phyloP scores from a whole-genome alignment of 306 rosid species.

The Dalbergia cultrata region DNA sequence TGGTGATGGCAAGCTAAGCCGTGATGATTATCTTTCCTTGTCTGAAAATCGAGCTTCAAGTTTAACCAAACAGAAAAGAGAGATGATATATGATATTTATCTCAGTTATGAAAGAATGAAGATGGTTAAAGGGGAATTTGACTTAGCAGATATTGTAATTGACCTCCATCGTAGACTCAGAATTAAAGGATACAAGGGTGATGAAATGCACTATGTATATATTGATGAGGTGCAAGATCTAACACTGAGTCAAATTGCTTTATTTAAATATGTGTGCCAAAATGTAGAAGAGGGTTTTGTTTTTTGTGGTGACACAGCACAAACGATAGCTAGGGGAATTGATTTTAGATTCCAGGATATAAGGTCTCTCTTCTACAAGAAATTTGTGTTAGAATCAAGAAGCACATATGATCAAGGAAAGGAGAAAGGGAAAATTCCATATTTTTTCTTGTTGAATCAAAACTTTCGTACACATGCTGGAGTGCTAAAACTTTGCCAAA shows the following conservation, averaged over 20 bases:
- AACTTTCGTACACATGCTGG: slow-evolving; percentile 86
- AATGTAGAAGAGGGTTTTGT: slow-evolving; percentile 90
- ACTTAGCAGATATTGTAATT: slow-evolving; percentile 75
- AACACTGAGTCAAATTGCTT: slow-evolving; percentile 79
- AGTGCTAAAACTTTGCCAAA: slow-evolving; percentile 73
- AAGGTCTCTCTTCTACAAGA: slow-evolving; percentile 65
- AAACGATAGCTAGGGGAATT: slow-evolving; percentile 84
- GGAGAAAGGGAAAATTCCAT: slow-evolving; percentile 59
- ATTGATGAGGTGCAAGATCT: slow-evolving; percentile 92
- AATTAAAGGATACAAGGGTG: slow-evolving; percentile 57
- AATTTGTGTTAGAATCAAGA: slow-evolving; percentile 60
- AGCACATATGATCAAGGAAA: slow-evolving; percentile 45
- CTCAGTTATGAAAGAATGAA: slow-evolving; percentile 74
- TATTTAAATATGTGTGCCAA: slow-evolving; percentile 72
- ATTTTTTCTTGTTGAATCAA: slow-evolving; percentile 60
- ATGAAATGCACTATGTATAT: slow-evolving; percentile 67
- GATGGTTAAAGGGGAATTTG: slow-evolving; percentile 71
- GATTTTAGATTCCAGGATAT: slow-evolving; percentile 85
- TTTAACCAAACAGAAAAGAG: slow-evolving; percentile 61
- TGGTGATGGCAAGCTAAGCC: slow-evolving; percentile 56
- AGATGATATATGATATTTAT: slow-evolving; percentile 61
- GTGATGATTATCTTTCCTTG: slow-evolving; percentile 59
- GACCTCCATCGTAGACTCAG: slow-evolving; percentile 68
- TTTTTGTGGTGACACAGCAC: slow-evolving; percentile 88
- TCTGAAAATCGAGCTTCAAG: slow-evolving; percentile 59